Evolutionary conservation across 108 stramenopile genomes (phyloP), one percentile per base, ranked within the genome.

Genomic region (Asterionellopsis glacialis): DNA sequence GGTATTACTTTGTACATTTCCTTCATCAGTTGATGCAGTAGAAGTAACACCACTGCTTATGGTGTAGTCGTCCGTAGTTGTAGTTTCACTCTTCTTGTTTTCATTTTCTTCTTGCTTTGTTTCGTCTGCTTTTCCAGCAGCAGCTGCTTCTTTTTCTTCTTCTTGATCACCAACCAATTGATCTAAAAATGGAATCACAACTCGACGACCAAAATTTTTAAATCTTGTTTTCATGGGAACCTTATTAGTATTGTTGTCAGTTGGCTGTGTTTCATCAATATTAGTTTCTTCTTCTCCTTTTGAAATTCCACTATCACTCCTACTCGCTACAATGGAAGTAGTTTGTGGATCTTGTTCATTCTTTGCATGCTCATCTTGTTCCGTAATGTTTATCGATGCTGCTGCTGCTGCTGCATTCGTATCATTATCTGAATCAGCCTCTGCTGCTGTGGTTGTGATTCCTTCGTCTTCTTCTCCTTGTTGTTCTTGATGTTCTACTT

Each of bases 171-270:
- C 72, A 2, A 73, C 72, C 11, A 66, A 61, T 41, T 73, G 72
- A 61, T 73, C 72, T 42, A 73, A 57, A 44, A 73, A 73, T 7
- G 72, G 72, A 25, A 73, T 24, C 0, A 73, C 65, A 23, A 51
- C 45, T 10, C 51, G 55, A 41, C 72, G 64, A 11, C 72, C 72
- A 57, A 73, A 59, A 12, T 49, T 59, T 24, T 72, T 52, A 22
- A 47, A 7, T 13, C 28, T 26, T 16, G 27, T 12, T 22, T 19
- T 43, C 44, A 45, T 45, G 21, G 24, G 44, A 4, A 43, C 44
- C 11, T 26, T 59, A 45, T 44, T 45, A 41, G 44, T 42, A 40
- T 58, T 58, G n/a, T 58, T 43, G 3, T 44, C 42, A 28, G 21
- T 59, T 39, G 57, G 33, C 33, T 33, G 33, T 2, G 5, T 2